Evolutionary conservation across 2,329 filamentous ascomycete species (phyloP).

Genomic region (Akanthomyces lecanii): DNA sequence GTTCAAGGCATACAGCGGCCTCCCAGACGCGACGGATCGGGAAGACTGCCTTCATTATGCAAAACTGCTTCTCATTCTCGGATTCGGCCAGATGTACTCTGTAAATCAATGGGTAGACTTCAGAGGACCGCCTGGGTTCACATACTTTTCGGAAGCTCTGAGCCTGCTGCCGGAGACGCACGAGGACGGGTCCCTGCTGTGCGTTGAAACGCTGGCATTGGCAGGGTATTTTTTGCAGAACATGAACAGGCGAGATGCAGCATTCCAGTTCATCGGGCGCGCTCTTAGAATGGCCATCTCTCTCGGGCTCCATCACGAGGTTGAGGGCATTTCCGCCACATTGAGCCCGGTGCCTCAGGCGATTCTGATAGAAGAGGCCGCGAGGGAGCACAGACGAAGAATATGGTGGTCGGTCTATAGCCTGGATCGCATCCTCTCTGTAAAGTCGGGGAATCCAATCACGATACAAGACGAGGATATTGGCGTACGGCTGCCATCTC

Average conservation of each 20-base stretch:
- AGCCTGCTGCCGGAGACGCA: slow-evolving; percentile 51
- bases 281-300: slow-evolving; percentile 55
- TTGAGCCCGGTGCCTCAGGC: slow-evolving; percentile 21
- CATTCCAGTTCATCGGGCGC: slow-evolving; percentile 50
- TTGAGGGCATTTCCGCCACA: slow-evolving; percentile 23
- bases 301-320: slow-evolving; percentile 52
- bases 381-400: slow-evolving; percentile 46
- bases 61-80: slow-evolving; percentile 49
- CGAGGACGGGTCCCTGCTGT: slow-evolving; percentile 50
- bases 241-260: slow-evolving; percentile 50
- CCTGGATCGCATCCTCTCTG: slow-evolving; percentile 48
- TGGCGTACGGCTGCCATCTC: slow-evolving; percentile 35
- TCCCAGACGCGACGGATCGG: slow-evolving; percentile 38
- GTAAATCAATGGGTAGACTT: slow-evolving; percentile 52
- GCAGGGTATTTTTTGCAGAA: slow-evolving; percentile 56
- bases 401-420: slow-evolving; percentile 57
- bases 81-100: slow-evolving; percentile 54
- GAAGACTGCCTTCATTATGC: slow-evolving; percentile 47
- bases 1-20: slow-evolving; percentile 38
- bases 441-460: slow-evolving; percentile 52
- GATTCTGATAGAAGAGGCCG: slow-evolving; percentile 32
- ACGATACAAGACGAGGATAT: slow-evolving; percentile 53
- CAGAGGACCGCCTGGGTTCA: slow-evolving; percentile 51
- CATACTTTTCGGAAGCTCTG: slow-evolving; percentile 49
- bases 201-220: slow-evolving; percentile 51